Conservation (phyloP, 2,329 filamentous ascomycete species). For the Penicillium sp. region DNA sequence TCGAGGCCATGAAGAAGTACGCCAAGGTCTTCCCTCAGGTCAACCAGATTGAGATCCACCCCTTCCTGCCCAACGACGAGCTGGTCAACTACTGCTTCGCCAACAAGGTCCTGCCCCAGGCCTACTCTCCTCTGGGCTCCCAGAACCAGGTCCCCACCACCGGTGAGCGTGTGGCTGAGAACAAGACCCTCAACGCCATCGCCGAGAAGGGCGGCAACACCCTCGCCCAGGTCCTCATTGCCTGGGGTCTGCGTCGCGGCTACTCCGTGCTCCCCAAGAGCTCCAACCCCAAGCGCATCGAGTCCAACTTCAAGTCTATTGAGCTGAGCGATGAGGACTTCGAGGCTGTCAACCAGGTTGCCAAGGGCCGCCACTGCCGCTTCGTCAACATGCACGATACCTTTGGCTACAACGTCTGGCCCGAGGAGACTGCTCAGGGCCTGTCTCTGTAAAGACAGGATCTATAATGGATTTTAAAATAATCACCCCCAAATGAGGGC, state of each 20-base stretch:
- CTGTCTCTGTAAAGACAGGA: constrained; percentile 28
- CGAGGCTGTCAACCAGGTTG: constrained; percentile 63
- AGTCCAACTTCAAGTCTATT: constrained; percentile 68
- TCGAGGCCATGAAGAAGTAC: constrained; percentile 49
- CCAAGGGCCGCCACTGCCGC: constrained; percentile 65
- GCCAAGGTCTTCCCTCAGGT: constrained; percentile 46
- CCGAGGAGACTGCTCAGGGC: constrained; percentile 54
- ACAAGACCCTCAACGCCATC: constrained; percentile 61
- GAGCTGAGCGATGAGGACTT: constrained; percentile 61
- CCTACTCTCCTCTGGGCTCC: constrained; percentile 56
- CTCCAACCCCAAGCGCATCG: constrained; percentile 65
- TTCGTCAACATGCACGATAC: constrained; percentile 84
- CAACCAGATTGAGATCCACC: constrained; percentile 52
- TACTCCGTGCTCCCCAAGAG: constrained; percentile 72
- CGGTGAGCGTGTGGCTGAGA: constrained; percentile 65
- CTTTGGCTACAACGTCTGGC: constrained; percentile 73
- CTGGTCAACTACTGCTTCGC: constrained; percentile 46
- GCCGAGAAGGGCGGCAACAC: constrained; percentile 60
- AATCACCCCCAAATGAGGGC: constrained; percentile 2
- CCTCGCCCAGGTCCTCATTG: constrained; percentile 63
- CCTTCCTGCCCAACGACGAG: constrained; percentile 50
- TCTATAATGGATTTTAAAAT: constrained; percentile 6
- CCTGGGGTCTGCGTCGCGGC: constrained; percentile 67
- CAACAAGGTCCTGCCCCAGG: constrained; percentile 43
- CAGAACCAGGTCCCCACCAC: constrained; percentile 70